Conservation (phyloP, 441 rosid species). For the Pelargonium exstipulatum region DNA sequence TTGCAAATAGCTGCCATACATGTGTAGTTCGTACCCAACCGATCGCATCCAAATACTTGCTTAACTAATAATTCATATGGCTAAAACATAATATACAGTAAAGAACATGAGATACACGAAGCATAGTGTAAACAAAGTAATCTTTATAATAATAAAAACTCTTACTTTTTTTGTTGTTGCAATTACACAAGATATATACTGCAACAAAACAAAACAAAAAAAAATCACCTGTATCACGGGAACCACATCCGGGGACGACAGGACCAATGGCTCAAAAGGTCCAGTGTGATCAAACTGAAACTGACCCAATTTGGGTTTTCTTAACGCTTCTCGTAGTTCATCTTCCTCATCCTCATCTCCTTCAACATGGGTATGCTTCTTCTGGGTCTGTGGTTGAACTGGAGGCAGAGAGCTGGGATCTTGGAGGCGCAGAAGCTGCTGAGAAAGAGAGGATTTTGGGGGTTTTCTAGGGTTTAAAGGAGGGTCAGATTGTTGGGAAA, state of each 20-base stretch:
- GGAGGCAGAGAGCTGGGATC: conserved; percentile 23
- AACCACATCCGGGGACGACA: conserved; percentile 49
- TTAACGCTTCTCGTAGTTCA: conserved; percentile 29
- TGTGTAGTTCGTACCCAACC: no score
- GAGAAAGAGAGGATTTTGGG: conserved; percentile 51
- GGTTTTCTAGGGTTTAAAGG: conserved; percentile 39
- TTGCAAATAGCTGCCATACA: no score
- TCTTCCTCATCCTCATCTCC: conserved; percentile 32
- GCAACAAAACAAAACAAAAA: no score
- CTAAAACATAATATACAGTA: no score
- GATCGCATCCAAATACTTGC: no score
- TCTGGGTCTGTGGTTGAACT: conserved; percentile 7
- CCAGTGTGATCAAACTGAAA: conserved; percentile 60
- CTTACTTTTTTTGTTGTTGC: not conserved
- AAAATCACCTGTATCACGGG: conserved; percentile 54
- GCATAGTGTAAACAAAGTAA: no score
- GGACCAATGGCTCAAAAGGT: conserved; percentile 58
- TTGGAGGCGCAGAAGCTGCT: conserved; percentile 58
- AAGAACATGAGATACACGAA: no score
- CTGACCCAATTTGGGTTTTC: conserved; percentile 44
- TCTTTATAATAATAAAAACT: not conserved
- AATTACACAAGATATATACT: not conserved
- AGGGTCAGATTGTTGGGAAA: conserved; percentile 25
- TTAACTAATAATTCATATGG: no score
- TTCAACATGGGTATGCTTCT: conserved; percentile 15